These are phyloP conservation scores for Protomyces gravidus DNA, from an alignment of 1,139 yeast species.

Conservation along the genomic window DNA sequence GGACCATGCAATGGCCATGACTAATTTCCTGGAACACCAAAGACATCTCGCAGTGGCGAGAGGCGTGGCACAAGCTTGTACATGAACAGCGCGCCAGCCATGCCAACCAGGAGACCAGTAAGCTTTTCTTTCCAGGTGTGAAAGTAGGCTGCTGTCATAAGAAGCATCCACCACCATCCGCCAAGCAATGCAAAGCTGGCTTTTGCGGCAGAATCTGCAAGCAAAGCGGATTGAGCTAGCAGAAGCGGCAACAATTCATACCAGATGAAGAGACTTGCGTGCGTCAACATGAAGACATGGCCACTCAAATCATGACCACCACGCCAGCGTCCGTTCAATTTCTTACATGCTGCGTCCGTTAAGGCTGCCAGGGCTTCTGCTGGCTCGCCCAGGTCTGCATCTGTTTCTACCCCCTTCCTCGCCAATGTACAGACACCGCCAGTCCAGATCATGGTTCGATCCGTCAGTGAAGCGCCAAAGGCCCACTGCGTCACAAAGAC, in stretches of 20 bases:
- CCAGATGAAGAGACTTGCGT: conserved; percentile 64
- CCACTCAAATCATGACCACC: conserved; percentile 98
- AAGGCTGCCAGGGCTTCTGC: conserved; percentile 12
- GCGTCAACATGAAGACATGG: conserved; percentile 74
- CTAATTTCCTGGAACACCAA: conserved; percentile 5
- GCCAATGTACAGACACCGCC: conserved; percentile 68
- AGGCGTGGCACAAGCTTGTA: conserved; percentile 28
- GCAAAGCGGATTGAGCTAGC: conserved; percentile 7
- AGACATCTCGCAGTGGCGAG: not conserved
- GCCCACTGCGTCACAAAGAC: conserved; percentile 80
- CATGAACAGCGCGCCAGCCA: conserved; percentile 32
- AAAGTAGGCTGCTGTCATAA: conserved; percentile 79
- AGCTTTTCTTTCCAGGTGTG: conserved; percentile 70
- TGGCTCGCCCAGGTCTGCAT: conserved; percentile 5
- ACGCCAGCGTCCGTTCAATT: conserved; percentile 65
- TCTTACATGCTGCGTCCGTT: conserved; percentile 55
- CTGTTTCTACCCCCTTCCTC: conserved; percentile 17
- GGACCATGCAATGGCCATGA: not conserved
- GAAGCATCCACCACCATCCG: conserved; percentile 82
- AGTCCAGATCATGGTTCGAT: conserved; percentile 66
- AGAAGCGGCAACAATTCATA: conserved; percentile 54
- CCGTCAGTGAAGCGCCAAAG: conserved; percentile 86
- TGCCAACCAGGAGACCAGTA: conserved; percentile 34
- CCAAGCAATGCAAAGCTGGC: conserved; percentile 47
- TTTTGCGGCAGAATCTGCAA: conserved; percentile 38